Evolutionary conservation across 2,329 filamentous ascomycete species (phyloP).

Genomic region (Davidsoniella neocaledoniae): DNA sequence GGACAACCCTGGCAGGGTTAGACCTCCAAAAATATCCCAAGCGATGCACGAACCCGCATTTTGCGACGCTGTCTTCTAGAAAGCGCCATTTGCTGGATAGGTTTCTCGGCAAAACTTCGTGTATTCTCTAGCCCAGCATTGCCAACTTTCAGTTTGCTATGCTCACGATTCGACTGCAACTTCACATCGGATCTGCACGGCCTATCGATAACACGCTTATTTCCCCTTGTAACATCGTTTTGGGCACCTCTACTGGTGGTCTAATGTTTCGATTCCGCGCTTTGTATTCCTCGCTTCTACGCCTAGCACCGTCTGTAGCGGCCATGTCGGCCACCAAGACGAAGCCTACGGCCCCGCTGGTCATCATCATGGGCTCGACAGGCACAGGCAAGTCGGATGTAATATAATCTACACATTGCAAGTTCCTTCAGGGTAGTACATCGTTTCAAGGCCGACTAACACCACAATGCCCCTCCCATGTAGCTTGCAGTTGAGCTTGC

Average conservation of each 20-base stretch:
- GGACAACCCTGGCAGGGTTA: background rate
- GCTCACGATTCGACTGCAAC: background rate
- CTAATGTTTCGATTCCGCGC: too few relatives aligned
- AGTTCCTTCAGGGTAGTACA: background rate
- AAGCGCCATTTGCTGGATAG: background rate
- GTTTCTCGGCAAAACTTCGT: background rate
- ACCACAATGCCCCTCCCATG: background rate
- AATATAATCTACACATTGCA: constrained; percentile 17
- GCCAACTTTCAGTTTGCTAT: background rate
- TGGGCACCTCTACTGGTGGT: too few relatives aligned
- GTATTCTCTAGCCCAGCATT: background rate
- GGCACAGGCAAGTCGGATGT: constrained; percentile 91
- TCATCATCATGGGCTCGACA: constrained; percentile 76
- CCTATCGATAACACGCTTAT: background rate
- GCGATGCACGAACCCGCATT: background rate
- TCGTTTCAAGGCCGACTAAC: constrained; percentile 2
- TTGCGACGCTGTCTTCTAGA: constrained; percentile 1
- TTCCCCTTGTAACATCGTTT: background rate
- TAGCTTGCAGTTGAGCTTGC: constrained; percentile 85
- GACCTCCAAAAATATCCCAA: constrained; percentile 1
- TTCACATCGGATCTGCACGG: background rate
- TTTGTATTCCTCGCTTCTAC: background rate
- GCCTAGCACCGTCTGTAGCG: constrained; percentile 15
- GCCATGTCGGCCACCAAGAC: constrained; percentile 13
- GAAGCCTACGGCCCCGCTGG: constrained; percentile 40